These are phyloP conservation scores for Aristolochia contorta DNA, from an alignment of 164 flowering plant genomes.

Conservation along the genomic window DNA sequence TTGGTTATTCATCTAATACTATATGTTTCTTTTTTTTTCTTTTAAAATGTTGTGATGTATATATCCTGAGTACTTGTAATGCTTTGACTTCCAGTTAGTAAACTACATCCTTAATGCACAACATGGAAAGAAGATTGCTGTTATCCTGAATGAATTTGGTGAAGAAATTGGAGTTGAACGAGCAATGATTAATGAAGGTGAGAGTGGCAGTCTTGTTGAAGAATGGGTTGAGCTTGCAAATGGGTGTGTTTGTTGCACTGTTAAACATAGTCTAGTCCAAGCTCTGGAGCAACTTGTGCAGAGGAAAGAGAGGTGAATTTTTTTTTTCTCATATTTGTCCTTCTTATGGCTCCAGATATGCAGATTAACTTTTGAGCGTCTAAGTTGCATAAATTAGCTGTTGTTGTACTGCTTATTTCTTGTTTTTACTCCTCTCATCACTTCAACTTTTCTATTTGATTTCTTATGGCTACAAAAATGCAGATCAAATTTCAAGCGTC, in stretches of 20 bases:
- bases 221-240: slow-evolving; percentile 99
- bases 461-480: background rate
- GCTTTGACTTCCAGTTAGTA: slow-evolving; percentile 45
- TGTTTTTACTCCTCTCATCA: background rate
- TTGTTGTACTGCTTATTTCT: background rate
- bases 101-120: slow-evolving; percentile 65
- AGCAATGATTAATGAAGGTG: slow-evolving; percentile 95
- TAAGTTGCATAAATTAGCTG: background rate
- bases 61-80: background rate
- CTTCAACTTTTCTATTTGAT: no score
- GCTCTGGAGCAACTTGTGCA: slow-evolving; percentile 90
- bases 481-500: background rate
- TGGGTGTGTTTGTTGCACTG: slow-evolving; percentile 97
- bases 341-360: background rate
- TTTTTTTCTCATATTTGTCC: background rate
- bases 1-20: no score
- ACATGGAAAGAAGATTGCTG: slow-evolving; percentile 94
- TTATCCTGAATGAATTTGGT: slow-evolving; percentile 93
- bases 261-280: slow-evolving; percentile 91
- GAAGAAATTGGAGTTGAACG: slow-evolving; percentile 97
- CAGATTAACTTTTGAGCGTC: background rate
- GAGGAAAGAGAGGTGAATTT: slow-evolving; percentile 67
- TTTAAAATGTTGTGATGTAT: background rate
- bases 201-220: slow-evolving; percentile 76
- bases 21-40: no score